A percentile compares a stretch with the other conserved stretches of the same genome.
Conservation (phyloP, 371 early-diverging fungal genomes). For the Batrachochytrium dendrobatidis region DNA sequence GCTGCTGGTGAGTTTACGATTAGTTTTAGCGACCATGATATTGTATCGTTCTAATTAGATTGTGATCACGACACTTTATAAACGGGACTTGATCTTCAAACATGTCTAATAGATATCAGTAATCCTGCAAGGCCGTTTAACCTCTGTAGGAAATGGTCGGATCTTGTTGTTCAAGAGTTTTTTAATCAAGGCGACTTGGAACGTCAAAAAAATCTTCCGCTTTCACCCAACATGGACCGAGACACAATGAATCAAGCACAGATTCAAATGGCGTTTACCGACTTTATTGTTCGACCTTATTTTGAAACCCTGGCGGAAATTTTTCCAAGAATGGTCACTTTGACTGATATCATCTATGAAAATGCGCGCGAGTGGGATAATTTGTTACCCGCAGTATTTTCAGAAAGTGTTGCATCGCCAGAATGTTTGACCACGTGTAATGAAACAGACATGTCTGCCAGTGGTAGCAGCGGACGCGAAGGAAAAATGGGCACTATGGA, state of each 20-base stretch:
- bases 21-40: not conserved
- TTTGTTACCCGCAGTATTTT: slow-evolving; percentile 5
- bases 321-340: slow-evolving; percentile 45
- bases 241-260: slow-evolving; percentile 61
- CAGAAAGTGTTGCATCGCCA: too few relatives aligned
- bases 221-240: slow-evolving; percentile 86
- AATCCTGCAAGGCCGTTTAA: slow-evolving; percentile 81
- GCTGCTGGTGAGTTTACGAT: slow-evolving; percentile 44
- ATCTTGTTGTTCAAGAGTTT: slow-evolving; percentile 76
- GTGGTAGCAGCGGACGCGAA: not conserved
- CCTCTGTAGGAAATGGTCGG: slow-evolving; percentile 77
- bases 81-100: not conserved
- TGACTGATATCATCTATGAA: slow-evolving; percentile 21
- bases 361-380: slow-evolving; percentile 19
- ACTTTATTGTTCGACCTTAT: slow-evolving; percentile 77
- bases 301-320: slow-evolving; percentile 71
- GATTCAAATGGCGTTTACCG: slow-evolving; percentile 73
- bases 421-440: too few relatives aligned
- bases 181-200: slow-evolving; percentile 82
- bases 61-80: not conserved
- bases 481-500: too few relatives aligned
- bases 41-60: not conserved
- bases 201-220: slow-evolving; percentile 55
- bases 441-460: not conserved
- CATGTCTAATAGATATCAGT: slow-evolving; percentile 56